Conservation (phyloP, 2,329 filamentous ascomycete genomes). For the Talaromyces sp. region DNA sequence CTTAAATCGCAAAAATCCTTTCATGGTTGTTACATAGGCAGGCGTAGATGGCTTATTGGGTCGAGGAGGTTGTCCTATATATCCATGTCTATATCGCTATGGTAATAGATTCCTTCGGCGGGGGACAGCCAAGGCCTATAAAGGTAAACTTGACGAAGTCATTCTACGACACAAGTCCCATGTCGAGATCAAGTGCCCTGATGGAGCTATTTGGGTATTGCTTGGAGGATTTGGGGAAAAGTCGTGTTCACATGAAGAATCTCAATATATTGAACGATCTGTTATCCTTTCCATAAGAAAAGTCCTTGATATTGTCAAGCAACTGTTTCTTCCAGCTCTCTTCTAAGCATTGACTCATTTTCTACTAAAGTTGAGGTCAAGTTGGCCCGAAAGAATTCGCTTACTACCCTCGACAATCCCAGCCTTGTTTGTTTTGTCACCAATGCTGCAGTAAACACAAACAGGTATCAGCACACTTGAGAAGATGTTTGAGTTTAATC, state of each 20-base stretch:
- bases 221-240: not conserved
- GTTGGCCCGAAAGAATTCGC: not conserved
- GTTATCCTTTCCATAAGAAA: too few species aligned
- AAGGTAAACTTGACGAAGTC: not conserved
- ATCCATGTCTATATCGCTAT: not conserved
- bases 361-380: not conserved
- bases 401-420: not conserved
- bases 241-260: not conserved
- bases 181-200: not conserved
- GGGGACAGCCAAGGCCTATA: not conserved
- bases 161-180: not conserved
- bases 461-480: not conserved
- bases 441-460: not conserved
- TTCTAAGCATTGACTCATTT: not conserved
- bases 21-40: too few species aligned
- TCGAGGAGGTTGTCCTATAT: not conserved
- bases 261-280: too few species aligned
- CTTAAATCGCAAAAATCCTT: too few species aligned
- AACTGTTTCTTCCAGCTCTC: not conserved
- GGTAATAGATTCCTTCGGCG: not conserved
- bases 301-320: not conserved
- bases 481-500: not conserved
- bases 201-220: not conserved
- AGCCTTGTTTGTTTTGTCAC: not conserved
- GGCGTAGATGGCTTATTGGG: too few species aligned